A percentile compares a stretch with the other conserved stretches of the same genome.
phyloP scores from a whole-genome alignment of 1,284 basidiomycete genomes.

The Ceratobasidium sp. region DNA sequence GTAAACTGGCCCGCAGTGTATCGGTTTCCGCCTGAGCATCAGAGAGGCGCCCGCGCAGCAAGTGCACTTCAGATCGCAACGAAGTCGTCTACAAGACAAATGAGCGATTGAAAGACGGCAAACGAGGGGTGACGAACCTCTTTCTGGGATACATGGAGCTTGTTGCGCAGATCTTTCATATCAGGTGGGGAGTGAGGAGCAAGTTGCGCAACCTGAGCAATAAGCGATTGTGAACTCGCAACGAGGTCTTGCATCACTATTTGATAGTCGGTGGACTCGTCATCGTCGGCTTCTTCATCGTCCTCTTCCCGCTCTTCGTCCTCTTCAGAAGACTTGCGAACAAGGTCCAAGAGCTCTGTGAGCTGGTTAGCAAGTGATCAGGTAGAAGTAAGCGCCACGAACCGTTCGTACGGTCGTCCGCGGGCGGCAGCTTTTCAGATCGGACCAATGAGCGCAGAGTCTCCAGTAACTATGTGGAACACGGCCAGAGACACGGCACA shows the following conservation, averaged over 20 bases:
- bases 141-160: conserved; percentile 44
- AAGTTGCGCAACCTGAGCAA: conserved; percentile 40
- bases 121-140: conserved; percentile 44
- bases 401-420: conserved; percentile 28
- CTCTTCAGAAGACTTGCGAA: conserved; percentile 15
- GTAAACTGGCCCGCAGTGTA: conserved; percentile 63
- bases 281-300: conserved; percentile 17
- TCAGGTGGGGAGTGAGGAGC: conserved; percentile 45
- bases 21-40: conserved; percentile 65
- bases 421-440: conserved; percentile 58
- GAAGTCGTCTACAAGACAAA: conserved; percentile 44
- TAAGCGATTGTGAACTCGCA: conserved; percentile 40
- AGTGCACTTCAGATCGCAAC: conserved; percentile 57
- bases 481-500: conserved; percentile 41
- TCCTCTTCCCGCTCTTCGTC: conserved; percentile 28
- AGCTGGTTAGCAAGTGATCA: neutral
- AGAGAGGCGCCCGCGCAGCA: conserved; percentile 64
- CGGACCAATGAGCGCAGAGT: conserved; percentile 63
- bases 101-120: neutral
- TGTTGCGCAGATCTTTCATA: conserved; percentile 45
- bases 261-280: conserved; percentile 23
- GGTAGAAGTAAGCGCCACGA: conserved; percentile 10
- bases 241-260: conserved; percentile 23
- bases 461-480: conserved; percentile 14
- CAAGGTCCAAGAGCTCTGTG: conserved; percentile 36